phyloP scores from a whole-genome alignment of 1,284 basidiomycete genomes.

The Tranzscheliella williamsii region DNA sequence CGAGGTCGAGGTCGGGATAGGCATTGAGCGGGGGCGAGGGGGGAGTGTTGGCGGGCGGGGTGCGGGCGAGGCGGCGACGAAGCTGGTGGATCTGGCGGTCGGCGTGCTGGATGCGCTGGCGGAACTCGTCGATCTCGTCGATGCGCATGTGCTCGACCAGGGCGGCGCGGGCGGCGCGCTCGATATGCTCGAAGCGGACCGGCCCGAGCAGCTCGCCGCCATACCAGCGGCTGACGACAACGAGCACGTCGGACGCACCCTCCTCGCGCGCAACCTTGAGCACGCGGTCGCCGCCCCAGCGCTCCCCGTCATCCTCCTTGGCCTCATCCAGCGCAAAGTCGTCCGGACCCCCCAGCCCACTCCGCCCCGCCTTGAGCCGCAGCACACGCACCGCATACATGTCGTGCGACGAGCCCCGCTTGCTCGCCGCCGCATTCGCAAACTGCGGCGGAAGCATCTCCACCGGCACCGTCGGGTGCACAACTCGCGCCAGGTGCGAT shows the following conservation, averaged over 20 bases:
- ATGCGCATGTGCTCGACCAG: slow-evolving; percentile 70
- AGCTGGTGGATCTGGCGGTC: slow-evolving; percentile 25
- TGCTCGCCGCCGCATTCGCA: slow-evolving; percentile 32
- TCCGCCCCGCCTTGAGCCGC: slow-evolving; percentile 49
- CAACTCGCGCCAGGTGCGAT: slow-evolving; percentile 46
- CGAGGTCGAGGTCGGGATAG: slow-evolving; percentile 40
- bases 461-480: slow-evolving; percentile 50
- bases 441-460: slow-evolving; percentile 46
- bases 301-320: slow-evolving; percentile 56
- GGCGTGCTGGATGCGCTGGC: slow-evolving; percentile 30
- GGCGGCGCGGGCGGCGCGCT: slow-evolving; percentile 73
- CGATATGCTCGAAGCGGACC: slow-evolving; percentile 76
- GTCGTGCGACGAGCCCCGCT: slow-evolving; percentile 51
- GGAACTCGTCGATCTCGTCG: slow-evolving; percentile 62
- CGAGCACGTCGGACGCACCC: slow-evolving; percentile 53
- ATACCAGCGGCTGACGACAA: slow-evolving; percentile 66
- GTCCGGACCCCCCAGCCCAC: slow-evolving; percentile 47
- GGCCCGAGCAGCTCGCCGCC: slow-evolving; percentile 75
- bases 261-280: slow-evolving; percentile 42
- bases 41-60: neutral
- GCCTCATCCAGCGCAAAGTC: slow-evolving; percentile 55
- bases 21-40: neutral
- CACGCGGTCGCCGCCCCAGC: slow-evolving; percentile 50
- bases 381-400: slow-evolving; percentile 56
- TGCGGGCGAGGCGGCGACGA: slow-evolving; percentile 1